phyloP scores from a whole-genome alignment of 2,329 filamentous ascomycete species.

The Trichoderma gracile region DNA sequence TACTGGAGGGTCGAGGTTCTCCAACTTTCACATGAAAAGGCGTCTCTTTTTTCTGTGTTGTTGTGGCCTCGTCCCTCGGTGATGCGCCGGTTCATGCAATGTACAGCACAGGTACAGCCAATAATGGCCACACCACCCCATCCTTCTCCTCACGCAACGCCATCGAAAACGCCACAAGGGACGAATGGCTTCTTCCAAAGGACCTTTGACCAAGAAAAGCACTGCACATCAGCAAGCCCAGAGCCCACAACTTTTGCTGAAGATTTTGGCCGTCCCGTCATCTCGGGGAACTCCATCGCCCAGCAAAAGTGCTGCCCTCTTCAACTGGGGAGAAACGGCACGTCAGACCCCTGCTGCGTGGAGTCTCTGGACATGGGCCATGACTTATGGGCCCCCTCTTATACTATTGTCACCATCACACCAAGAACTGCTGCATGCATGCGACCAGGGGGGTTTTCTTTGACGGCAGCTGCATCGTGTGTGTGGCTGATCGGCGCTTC shows the following conservation, averaged over 20 bases:
- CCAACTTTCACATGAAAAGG: conserved; percentile 17
- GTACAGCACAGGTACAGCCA: not conserved
- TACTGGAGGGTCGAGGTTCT: not conserved
- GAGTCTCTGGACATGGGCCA: conserved; percentile 12
- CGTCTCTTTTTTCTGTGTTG: not conserved
- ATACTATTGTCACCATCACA: not conserved
- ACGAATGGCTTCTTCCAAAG: not conserved
- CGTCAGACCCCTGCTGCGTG: conserved; percentile 1
- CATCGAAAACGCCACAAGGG: conserved; percentile 7
- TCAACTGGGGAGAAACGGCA: not conserved
- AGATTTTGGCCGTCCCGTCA: not conserved
- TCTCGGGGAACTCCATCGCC: not conserved
- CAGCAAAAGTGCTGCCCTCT: not conserved
- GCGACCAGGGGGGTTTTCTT: not conserved
- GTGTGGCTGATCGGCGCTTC: conserved; percentile 18
- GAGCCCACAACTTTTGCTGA: not conserved
- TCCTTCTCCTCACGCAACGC: conserved; percentile 12
- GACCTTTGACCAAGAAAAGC: not conserved
- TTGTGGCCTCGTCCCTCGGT: not conserved
- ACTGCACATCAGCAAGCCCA: not conserved
- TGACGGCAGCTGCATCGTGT: conserved; percentile 8
- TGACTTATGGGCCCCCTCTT: not conserved
- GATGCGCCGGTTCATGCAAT: not conserved
- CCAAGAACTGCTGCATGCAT: not conserved
- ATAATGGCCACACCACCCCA: conserved; percentile 6